A percentile compares a stretch with the other conserved stretches of the same genome.
These are phyloP conservation scores for Fusarium tuaranense DNA, from an alignment of 2,329 filamentous ascomycete genomes.

Conservation along the genomic window DNA sequence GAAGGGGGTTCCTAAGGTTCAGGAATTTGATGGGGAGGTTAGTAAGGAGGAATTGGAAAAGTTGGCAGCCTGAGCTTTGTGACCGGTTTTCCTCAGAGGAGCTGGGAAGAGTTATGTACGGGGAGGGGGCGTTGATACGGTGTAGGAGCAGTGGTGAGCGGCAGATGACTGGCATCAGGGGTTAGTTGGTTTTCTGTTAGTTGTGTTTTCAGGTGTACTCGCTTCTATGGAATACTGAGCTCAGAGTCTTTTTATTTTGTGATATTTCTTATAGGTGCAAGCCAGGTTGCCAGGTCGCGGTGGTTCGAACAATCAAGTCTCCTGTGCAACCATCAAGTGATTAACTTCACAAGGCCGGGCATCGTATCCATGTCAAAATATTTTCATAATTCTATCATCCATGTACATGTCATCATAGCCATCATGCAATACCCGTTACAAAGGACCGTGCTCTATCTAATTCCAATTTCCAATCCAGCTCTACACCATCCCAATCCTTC, in stretches of 20 bases:
- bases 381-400: background rate
- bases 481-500: background rate
- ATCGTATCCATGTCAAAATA: background rate
- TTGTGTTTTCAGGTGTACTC: background rate
- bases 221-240: no score
- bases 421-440: background rate
- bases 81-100: background rate
- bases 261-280: no score
- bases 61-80: background rate
- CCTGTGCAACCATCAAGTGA: no score
- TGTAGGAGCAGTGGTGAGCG: background rate
- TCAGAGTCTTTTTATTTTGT: no score
- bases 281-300: background rate
- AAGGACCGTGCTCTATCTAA: background rate
- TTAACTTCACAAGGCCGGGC: background rate
- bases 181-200: background rate
- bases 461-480: background rate
- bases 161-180: background rate
- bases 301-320: background rate
- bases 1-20: conserved; percentile 23
- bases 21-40: conserved; percentile 19
- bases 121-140: background rate
- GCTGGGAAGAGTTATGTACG: background rate
- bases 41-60: conserved; percentile 21
- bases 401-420: background rate